Evolutionary conservation across 441 rosid genomes (phyloP).

Genomic region (Jatropha multifida): DNA sequence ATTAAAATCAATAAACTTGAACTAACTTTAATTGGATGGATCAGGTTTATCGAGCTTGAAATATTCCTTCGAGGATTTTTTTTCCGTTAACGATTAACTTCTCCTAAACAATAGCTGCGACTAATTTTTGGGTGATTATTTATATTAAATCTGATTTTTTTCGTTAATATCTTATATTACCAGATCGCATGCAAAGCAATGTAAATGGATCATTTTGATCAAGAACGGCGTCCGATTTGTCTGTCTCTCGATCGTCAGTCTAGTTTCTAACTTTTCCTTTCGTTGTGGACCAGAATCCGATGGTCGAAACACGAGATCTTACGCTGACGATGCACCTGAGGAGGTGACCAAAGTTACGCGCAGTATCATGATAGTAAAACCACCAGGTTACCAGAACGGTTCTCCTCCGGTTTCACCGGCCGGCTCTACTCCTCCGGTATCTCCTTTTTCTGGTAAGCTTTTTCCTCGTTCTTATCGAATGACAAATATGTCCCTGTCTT

Average conservation of each 20-base stretch:
- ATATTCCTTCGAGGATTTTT: background rate
- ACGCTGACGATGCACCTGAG: slow-evolving; percentile 44
- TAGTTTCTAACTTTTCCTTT: background rate
- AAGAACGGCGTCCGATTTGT: background rate
- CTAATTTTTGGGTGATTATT: background rate
- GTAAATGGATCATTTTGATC: background rate
- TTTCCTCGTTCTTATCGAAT: background rate
- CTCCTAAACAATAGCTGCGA: background rate
- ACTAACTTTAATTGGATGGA: background rate
- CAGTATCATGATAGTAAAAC: slow-evolving; percentile 81
- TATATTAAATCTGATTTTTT: background rate
- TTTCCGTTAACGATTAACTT: background rate
- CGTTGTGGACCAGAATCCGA: slow-evolving; percentile 44
- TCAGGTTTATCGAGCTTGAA: background rate
- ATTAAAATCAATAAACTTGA: background rate
- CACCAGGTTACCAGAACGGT: slow-evolving; percentile 62
- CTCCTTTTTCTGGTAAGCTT: slow-evolving; percentile 79
- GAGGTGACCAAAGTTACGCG: slow-evolving; percentile 63
- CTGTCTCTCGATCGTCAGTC: background rate
- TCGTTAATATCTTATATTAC: background rate
- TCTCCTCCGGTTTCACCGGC: slow-evolving; percentile 87
- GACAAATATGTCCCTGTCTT: slow-evolving; percentile 15
- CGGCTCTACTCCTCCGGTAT: slow-evolving; percentile 73
- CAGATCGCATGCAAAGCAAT: background rate
- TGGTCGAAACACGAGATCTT: slow-evolving; percentile 48